Evolutionary conservation across 768 basidiomycete genomes (phyloP), one percentile per base, ranked within the genome.

Genomic region (Pleurotus tuber-regium): DNA sequence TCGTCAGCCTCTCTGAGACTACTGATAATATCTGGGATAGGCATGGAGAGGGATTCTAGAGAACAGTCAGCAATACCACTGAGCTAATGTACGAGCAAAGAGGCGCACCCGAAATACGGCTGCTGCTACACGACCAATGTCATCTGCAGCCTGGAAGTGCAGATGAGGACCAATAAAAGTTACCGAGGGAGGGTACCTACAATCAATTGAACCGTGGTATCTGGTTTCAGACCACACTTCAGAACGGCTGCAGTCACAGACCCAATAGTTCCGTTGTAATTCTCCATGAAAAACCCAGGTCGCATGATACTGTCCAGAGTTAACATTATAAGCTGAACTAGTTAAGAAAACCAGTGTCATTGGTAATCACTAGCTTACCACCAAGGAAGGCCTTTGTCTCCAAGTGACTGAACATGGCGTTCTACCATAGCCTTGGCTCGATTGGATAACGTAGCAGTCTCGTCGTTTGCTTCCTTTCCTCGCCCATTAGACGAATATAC

Each of bases 201-300:
- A 30, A 74, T 60, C 14, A 73, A 49, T 35, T 65, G 65, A 1
- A 71, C 28, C 19, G 65, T 66, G 1, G 71, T 69, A 9, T 56
- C 55, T 2, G 62, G 60, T 43, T 69, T 63, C 16, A 74, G 55
- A 2, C 71, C 73, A 19, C 44, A 54, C 23, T 59, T 66, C 5
- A 75, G 43, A 1, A 71, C 67, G 26, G 62, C 63, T 2, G 60
- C 61, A 1, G 72, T 65, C 24, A 75, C 59, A 2, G 63, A 57
- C 4, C 74, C 74, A 16, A 74, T 64, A 2, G 59, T 61, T 3
- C 70, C 66, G 7, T 71, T 65, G 33, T 69, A 74, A 46, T 75
- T 74, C 43, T 75, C 74, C 71, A 75, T 70, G 56, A 76, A 76
- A 50, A 75, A 71, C 7, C 61, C 67, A 2, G 73, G 73, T 4